Percentiles rank a stretch among this genome's conserved stretches.
Evolutionary conservation across 2,329 filamentous ascomycete species (phyloP).

Genomic region (Aspergillus melleus): DNA sequence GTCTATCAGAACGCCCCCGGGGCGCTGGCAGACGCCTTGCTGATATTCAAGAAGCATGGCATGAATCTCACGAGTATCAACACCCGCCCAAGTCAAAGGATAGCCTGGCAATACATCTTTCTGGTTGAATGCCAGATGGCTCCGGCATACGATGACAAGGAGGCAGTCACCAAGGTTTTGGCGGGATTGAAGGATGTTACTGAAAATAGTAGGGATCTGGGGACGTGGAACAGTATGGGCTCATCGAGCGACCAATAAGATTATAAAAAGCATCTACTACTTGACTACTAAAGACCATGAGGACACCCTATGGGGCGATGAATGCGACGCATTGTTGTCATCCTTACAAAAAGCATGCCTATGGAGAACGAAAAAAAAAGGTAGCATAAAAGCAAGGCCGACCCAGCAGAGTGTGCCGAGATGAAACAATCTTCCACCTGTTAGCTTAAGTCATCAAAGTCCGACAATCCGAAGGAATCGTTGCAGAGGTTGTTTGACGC

Average conservation of each 20-base stretch:
- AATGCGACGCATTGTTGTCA: not conserved
- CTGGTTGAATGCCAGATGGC: conserved; percentile 81
- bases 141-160: conserved; percentile 26
- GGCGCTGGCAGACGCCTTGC: conserved; percentile 77
- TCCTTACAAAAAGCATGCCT: not conserved
- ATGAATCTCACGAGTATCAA: conserved; percentile 91
- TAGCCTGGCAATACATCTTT: conserved; percentile 89
- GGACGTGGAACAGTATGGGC: conserved; percentile 43
- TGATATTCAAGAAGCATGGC: conserved; percentile 70
- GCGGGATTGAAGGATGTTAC: conserved; percentile 36
- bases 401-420: conserved; percentile 9
- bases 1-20: conserved; percentile 75
- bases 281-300: not conserved
- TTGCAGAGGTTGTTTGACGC: conserved; percentile 13
- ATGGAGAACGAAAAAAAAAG: conserved; percentile 8
- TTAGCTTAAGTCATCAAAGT: conserved; percentile 18
- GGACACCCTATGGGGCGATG: not conserved
- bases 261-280: not conserved
- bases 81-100: conserved; percentile 72
- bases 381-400: conserved; percentile 16
- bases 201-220: conserved; percentile 39
- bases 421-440: conserved; percentile 20
- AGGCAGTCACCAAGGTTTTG: conserved; percentile 33
- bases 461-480: conserved; percentile 16
- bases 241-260: not conserved